Evolutionary conservation across 2,329 filamentous ascomycete genomes (phyloP).

Genomic region (Dactylellina haptotyla): DNA sequence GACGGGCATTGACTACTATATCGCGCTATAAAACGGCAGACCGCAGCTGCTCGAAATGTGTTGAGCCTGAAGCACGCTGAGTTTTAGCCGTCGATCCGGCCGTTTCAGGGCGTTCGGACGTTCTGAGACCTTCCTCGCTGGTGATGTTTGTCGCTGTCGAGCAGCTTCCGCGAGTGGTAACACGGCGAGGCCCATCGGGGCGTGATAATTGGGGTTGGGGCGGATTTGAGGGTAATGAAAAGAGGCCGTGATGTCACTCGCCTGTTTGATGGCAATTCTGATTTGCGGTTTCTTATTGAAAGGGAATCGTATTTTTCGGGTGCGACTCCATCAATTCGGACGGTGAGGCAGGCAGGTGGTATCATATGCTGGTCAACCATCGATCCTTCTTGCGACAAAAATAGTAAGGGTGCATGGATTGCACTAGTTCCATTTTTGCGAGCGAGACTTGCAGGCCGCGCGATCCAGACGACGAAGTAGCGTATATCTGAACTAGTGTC

Average conservation of each 20-base stretch:
- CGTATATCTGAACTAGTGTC: neutral
- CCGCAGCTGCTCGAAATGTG: conserved; percentile 28
- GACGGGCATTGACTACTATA: neutral
- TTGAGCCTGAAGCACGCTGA: conserved; percentile 48
- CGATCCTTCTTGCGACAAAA: conserved; percentile 27
- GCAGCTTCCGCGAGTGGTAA: conserved; percentile 19
- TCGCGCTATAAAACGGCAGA: conserved; percentile 7
- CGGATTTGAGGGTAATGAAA: neutral
- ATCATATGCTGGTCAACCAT: conserved; percentile 25
- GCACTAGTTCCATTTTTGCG: conserved; percentile 10
- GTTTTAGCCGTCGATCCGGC: conserved; percentile 37
- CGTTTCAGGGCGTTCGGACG: conserved; percentile 47
- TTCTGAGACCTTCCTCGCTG: conserved; percentile 16
- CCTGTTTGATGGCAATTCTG: neutral
- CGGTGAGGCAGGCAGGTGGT: conserved; percentile 23
- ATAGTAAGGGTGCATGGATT: conserved; percentile 34
- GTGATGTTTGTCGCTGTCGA: too few relatives aligned
- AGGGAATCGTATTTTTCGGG: conserved; percentile 15
- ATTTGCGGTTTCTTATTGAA: conserved; percentile 12
- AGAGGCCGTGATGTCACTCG: conserved; percentile 20
- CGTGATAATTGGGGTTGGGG: neutral
- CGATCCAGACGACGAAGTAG: conserved; percentile 21
- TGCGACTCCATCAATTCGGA: conserved; percentile 18
- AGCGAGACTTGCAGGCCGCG: too few relatives aligned
- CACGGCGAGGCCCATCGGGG: neutral